These are phyloP conservation scores for Hypoxylon crocopeplum DNA, from an alignment of 495 filamentous ascomycete genomes.

Conservation along the genomic window DNA sequence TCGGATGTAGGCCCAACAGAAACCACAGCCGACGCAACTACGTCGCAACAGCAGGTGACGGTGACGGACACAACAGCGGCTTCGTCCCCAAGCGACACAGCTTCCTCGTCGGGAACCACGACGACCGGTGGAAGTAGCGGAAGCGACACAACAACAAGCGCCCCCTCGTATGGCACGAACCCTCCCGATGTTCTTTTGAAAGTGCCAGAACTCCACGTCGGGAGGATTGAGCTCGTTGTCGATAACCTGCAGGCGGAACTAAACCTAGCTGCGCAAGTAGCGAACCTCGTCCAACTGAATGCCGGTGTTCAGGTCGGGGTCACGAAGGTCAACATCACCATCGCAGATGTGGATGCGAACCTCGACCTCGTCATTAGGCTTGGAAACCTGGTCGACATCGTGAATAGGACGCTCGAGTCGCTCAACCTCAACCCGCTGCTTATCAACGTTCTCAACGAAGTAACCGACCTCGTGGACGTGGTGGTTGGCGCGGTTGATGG, in stretches of 20 bases:
- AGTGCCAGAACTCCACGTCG: constrained; percentile 60
- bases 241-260: constrained; percentile 61
- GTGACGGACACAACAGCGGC: constrained; percentile 16
- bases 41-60: constrained; percentile 10
- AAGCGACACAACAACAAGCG: constrained; percentile 22
- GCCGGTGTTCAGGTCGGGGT: constrained; percentile 60
- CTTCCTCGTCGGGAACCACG: constrained; percentile 23
- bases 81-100: constrained; percentile 2
- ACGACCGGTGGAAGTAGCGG: constrained; percentile 14
- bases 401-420: constrained; percentile 61
- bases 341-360: constrained; percentile 60
- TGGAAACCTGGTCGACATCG: constrained; percentile 63
- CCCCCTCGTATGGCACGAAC: constrained; percentile 24
- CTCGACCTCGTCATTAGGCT: constrained; percentile 63
- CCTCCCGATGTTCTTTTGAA: constrained; percentile 62
- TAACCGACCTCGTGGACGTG: constrained; percentile 52
- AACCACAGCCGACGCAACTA: constrained; percentile 6
- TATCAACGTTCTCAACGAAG: constrained; percentile 60
- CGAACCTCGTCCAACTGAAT: constrained; percentile 61
- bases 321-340: constrained; percentile 65
- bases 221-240: constrained; percentile 62
- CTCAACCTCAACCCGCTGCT: constrained; percentile 65
- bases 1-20: constrained; percentile 21
- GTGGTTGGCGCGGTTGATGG: constrained; percentile 63
- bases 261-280: constrained; percentile 63